Evolutionary conservation across 169 alveolate species (phyloP).

Genomic region (Plasmodium vivax): DNA sequence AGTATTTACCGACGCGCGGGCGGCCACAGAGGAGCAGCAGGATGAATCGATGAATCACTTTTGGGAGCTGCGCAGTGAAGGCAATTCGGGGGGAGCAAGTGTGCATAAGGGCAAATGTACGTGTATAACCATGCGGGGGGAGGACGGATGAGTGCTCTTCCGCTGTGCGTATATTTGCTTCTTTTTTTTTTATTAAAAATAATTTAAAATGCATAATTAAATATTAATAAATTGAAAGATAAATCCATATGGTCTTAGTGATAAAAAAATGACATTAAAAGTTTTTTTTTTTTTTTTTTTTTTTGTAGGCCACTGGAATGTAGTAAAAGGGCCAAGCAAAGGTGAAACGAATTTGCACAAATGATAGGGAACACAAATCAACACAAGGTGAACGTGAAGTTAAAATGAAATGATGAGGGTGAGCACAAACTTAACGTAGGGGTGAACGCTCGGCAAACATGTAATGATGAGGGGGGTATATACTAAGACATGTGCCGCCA

Average conservation of each 20-base stretch:
- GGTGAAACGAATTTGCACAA: neutral
- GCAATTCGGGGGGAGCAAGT: neutral
- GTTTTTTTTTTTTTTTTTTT: neutral
- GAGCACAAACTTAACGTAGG: neutral
- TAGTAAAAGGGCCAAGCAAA: neutral
- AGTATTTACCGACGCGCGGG: neutral
- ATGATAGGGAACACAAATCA: neutral
- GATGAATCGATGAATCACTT: neutral
- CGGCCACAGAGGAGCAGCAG: neutral
- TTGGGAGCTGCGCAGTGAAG: neutral
- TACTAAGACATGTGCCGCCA: neutral
- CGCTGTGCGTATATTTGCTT: neutral
- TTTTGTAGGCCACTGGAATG: neutral
- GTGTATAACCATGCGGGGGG: neutral
- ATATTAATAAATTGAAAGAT: conserved; percentile 7
- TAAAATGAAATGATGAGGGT: neutral
- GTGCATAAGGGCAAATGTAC: neutral
- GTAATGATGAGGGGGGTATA: neutral
- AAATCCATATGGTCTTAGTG: conserved; percentile 42
- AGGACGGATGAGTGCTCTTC: neutral
- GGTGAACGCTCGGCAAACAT: neutral
- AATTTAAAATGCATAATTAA: conserved; percentile 20
- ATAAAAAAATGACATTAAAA: neutral
- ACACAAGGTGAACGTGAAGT: neutral
- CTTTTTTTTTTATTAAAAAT: conserved; percentile 13